These are phyloP conservation scores for Ogataea neopini DNA, from an alignment of 805 yeast species.

Conservation along the genomic window DNA sequence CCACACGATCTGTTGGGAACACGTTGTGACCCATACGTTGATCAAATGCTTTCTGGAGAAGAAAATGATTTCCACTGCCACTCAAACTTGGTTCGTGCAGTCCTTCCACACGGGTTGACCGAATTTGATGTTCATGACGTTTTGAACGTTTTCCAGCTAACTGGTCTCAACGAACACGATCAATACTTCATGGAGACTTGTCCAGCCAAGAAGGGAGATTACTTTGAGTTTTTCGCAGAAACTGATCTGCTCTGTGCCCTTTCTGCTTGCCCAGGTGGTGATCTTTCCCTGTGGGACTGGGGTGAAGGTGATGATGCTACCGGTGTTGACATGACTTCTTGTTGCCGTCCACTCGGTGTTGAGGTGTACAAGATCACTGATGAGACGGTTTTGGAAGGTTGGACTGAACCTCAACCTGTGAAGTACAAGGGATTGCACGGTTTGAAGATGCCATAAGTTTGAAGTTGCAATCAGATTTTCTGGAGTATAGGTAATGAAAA, in stretches of 20 bases:
- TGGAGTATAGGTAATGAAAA: too few relatives aligned
- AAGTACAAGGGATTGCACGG: slow-evolving; percentile 63
- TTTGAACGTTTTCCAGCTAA: slow-evolving; percentile 66
- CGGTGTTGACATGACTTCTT: slow-evolving; percentile 53
- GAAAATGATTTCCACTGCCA: slow-evolving; percentile 70
- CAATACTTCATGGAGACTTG: slow-evolving; percentile 72
- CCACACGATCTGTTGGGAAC: slow-evolving; percentile 69
- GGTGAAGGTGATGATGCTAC: slow-evolving; percentile 54
- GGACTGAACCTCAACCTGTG: slow-evolving; percentile 53
- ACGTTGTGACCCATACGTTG: slow-evolving; percentile 70
- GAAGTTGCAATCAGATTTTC: too few relatives aligned
- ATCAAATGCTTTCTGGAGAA: slow-evolving; percentile 60
- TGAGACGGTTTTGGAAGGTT: slow-evolving; percentile 43
- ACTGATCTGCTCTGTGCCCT: slow-evolving; percentile 63
- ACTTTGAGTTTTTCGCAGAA: slow-evolving; percentile 68
- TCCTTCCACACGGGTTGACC: slow-evolving; percentile 58
- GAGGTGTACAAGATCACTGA: slow-evolving; percentile 60
- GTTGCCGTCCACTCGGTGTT: slow-evolving; percentile 63
- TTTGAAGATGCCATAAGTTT: slow-evolving; percentile 28
- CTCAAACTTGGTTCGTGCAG: slow-evolving; percentile 60
- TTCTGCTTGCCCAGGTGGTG: slow-evolving; percentile 73
- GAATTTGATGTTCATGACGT: slow-evolving; percentile 72
- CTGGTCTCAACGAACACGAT: slow-evolving; percentile 64
- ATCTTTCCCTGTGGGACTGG: slow-evolving; percentile 70
- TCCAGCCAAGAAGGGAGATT: slow-evolving; percentile 60